A percentile compares a stretch with the other conserved stretches of the same genome.
Evolutionary conservation across 2,329 filamentous ascomycete species (phyloP).

Genomic region (Alternaria sp.): DNA sequence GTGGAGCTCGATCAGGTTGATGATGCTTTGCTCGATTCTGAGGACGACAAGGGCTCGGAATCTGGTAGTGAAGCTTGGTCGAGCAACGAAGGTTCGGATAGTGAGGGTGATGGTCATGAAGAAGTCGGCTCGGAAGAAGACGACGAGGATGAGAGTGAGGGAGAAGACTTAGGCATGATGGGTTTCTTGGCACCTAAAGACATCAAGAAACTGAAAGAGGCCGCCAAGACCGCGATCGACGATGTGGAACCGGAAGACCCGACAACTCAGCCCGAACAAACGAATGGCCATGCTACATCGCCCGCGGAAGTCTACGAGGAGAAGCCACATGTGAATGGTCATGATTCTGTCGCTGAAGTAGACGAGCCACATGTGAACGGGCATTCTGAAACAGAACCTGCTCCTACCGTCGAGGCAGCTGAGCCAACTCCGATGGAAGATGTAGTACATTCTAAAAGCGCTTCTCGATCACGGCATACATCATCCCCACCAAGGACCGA

Average conservation of each 20-base stretch:
- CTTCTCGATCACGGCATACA: slow-evolving; percentile 33
- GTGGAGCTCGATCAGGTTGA: slow-evolving; percentile 51
- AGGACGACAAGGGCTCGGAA: slow-evolving; percentile 35
- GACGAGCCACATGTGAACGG: slow-evolving; percentile 22
- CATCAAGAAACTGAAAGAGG: slow-evolving; percentile 44
- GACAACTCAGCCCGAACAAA: slow-evolving; percentile 14
- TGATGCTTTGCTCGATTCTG: slow-evolving; percentile 47
- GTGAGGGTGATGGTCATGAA: slow-evolving; percentile 26
- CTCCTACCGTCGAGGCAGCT: slow-evolving; percentile 19
- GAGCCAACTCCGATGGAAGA: slow-evolving; percentile 23
- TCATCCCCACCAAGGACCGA: slow-evolving; percentile 43
- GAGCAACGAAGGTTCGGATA: slow-evolving; percentile 45
- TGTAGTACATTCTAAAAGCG: slow-evolving; percentile 16
- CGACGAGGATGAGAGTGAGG: slow-evolving; percentile 44
- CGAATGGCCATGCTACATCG: slow-evolving; percentile 43
- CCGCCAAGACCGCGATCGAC: slow-evolving; percentile 33
- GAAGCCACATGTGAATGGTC: slow-evolving; percentile 36
- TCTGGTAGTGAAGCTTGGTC: slow-evolving; percentile 47
- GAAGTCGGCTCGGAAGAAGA: slow-evolving; percentile 20
- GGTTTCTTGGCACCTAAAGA: slow-evolving; percentile 44
- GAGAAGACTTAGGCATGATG: slow-evolving; percentile 40
- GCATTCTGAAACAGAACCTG: slow-evolving; percentile 1
- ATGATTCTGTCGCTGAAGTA: background rate
- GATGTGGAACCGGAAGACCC: slow-evolving; percentile 49
- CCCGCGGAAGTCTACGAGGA: slow-evolving; percentile 54